Percentiles rank a stretch among this genome's conserved stretches.
phyloP scores from a whole-genome alignment of 1,139 yeast species.

The Hansenula sp. region DNA sequence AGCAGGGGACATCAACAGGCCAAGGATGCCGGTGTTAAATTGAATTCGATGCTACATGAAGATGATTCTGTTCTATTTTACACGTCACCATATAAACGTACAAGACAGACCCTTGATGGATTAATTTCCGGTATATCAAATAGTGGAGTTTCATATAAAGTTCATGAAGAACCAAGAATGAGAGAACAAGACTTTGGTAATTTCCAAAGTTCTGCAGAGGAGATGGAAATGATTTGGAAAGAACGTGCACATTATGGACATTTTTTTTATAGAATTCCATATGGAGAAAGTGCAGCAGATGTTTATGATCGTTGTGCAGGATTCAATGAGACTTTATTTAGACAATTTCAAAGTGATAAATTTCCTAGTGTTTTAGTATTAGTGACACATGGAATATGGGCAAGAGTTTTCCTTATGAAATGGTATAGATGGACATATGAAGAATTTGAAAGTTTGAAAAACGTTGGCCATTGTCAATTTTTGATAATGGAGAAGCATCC shows the following conservation, averaged over 20 bases:
- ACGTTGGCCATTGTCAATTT: conserved; percentile 81
- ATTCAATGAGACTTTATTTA: conserved; percentile 77
- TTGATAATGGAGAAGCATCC: conserved; percentile 64
- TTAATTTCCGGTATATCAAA: conserved; percentile 56
- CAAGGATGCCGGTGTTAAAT: conserved; percentile 55
- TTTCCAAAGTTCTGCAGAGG: conserved; percentile 72
- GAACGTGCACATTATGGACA: conserved; percentile 89
- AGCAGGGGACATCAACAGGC: conserved; percentile 68
- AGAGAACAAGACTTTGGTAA: conserved; percentile 95
- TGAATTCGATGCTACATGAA: conserved; percentile 48
- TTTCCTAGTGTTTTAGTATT: conserved; percentile 74
- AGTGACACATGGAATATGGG: conserved; percentile 93
- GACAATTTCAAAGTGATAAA: conserved; percentile 66
- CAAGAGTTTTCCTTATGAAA: conserved; percentile 85
- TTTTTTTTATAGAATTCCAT: conserved; percentile 85
- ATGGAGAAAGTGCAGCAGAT: conserved; percentile 95
- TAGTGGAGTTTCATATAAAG: conserved; percentile 43
- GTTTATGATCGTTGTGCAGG: conserved; percentile 88
- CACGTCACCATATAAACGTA: conserved; percentile 79
- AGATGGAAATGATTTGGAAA: conserved; percentile 74
- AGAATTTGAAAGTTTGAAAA: conserved; percentile 75
- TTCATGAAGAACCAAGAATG: conserved; percentile 83
- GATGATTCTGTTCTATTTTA: conserved; percentile 53
- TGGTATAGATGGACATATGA: conserved; percentile 94
- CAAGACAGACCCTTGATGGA: conserved; percentile 75